These are phyloP conservation scores for Alternaria sp. DNA, from an alignment of 2,329 filamentous ascomycete genomes.

Conservation along the genomic window DNA sequence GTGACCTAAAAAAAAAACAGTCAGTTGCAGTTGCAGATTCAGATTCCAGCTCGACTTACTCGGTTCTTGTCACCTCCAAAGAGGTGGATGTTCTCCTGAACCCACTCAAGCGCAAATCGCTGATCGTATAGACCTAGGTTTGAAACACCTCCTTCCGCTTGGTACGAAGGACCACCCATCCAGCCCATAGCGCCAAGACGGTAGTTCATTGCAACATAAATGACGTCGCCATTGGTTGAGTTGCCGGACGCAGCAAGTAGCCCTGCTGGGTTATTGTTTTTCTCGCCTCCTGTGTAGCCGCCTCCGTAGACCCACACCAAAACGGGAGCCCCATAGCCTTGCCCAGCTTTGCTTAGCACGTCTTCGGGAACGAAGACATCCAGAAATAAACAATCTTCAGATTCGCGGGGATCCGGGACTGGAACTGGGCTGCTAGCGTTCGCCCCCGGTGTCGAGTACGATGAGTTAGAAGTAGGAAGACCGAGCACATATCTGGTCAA, in stretches of 20 bases:
- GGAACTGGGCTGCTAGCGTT: constrained; percentile 38
- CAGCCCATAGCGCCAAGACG: constrained; percentile 55
- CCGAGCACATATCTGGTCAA: constrained; percentile 42
- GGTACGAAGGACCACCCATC: constrained; percentile 43
- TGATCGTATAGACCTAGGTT: constrained; percentile 52
- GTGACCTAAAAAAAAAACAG: constrained; percentile 25
- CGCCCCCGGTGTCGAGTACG: constrained; percentile 34
- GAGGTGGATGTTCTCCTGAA: constrained; percentile 50
- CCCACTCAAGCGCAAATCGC: constrained; percentile 51
- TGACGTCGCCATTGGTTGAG: constrained; percentile 51
- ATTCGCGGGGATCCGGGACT: constrained; percentile 38
- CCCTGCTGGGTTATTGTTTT: constrained; percentile 53
- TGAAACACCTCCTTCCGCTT: constrained; percentile 44
- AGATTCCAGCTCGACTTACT: constrained; percentile 24
- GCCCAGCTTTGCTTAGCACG: constrained; percentile 45
- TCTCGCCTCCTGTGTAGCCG: constrained; percentile 52
- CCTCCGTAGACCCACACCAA: constrained; percentile 62
- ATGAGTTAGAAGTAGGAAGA: constrained; percentile 38
- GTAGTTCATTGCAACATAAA: constrained; percentile 58
- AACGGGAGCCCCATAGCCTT: constrained; percentile 52
- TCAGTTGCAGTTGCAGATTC: neutral
- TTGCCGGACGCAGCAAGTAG: constrained; percentile 55
- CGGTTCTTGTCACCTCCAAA: constrained; percentile 51
- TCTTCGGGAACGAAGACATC: constrained; percentile 57
- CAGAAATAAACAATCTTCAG: constrained; percentile 60